Conservation (phyloP, 2,329 filamentous ascomycete genomes). For the Dryadomyces quercivorus region DNA sequence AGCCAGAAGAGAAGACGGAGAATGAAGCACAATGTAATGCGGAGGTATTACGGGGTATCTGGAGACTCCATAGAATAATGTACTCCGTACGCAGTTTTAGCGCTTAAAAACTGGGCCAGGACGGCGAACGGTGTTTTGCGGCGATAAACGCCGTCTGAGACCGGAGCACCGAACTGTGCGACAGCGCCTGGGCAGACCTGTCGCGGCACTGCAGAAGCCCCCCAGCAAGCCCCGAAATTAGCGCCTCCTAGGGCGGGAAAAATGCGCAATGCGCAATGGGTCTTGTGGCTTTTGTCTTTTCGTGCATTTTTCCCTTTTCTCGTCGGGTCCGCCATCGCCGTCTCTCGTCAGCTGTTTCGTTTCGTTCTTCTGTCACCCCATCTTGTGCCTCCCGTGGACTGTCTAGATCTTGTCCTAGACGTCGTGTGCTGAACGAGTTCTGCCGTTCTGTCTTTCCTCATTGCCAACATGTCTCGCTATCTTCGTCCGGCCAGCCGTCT, state of each 20-base stretch:
- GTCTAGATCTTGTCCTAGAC: neutral
- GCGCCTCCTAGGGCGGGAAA: neutral
- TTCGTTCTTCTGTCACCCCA: neutral
- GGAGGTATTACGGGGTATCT: neutral
- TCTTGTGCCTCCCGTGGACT: no score
- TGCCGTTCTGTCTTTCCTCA: neutral
- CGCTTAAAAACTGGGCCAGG: neutral
- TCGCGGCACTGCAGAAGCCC: neutral
- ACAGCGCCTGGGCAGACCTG: neutral
- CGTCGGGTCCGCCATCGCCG: neutral
- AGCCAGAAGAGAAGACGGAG: neutral
- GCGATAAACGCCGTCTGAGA: neutral
- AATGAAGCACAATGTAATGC: no score
- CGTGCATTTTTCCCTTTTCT: no score
- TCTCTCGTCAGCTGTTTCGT: neutral
- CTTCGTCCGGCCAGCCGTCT: constrained; percentile 31
- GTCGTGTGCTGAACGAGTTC: no score
- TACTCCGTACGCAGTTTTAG: no score
- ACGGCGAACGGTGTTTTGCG: neutral
- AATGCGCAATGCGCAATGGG: neutral
- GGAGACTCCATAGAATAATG: no score
- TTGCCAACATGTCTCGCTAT: constrained; percentile 29
- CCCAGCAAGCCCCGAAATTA: neutral
- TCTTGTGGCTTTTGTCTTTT: no score
- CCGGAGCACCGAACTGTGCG: constrained; percentile 1